Evolutionary conservation across 2,329 filamentous ascomycete genomes (phyloP).

Genomic region (Dothistroma pini): DNA sequence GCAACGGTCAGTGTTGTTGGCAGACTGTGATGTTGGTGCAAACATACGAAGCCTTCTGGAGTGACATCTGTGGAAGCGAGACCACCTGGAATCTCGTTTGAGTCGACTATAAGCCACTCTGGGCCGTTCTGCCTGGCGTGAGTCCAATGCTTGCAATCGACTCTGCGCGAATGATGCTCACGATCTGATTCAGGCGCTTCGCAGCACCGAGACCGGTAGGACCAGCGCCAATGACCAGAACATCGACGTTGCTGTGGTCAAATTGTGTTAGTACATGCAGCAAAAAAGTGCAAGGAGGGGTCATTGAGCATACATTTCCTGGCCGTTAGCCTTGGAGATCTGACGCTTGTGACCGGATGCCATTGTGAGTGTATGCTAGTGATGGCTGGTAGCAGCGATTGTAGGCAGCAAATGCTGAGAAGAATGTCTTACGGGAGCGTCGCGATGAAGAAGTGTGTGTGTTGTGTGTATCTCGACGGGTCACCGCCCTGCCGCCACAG

Average conservation of each 20-base stretch:
- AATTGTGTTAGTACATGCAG: slow-evolving; percentile 1
- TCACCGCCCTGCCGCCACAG: no score
- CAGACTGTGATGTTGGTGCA: neutral
- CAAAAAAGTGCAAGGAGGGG: neutral
- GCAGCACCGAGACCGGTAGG: slow-evolving; percentile 96
- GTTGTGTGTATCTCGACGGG: neutral
- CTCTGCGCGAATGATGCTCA: slow-evolving; percentile 45
- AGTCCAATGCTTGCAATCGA: slow-evolving; percentile 3
- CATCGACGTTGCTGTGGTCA: slow-evolving; percentile 75
- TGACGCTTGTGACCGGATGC: slow-evolving; percentile 29
- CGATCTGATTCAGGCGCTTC: slow-evolving; percentile 95
- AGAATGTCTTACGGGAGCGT: neutral
- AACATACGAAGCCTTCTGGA: slow-evolving; percentile 91
- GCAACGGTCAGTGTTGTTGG: slow-evolving; percentile 12
- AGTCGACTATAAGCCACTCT: slow-evolving; percentile 95
- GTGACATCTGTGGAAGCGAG: slow-evolving; percentile 94
- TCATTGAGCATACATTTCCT: slow-evolving; percentile 30
- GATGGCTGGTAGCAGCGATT: neutral
- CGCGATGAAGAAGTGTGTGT: neutral
- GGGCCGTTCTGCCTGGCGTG: slow-evolving; percentile 64
- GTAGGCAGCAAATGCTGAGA: neutral
- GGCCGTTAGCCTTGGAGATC: slow-evolving; percentile 34
- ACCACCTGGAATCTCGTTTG: slow-evolving; percentile 87
- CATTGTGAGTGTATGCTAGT: slow-evolving; percentile 6
- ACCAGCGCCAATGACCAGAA: slow-evolving; percentile 96